Evolutionary conservation across 108 stramenopile genomes (phyloP).

Genomic region (Parietichytrium sp.): DNA sequence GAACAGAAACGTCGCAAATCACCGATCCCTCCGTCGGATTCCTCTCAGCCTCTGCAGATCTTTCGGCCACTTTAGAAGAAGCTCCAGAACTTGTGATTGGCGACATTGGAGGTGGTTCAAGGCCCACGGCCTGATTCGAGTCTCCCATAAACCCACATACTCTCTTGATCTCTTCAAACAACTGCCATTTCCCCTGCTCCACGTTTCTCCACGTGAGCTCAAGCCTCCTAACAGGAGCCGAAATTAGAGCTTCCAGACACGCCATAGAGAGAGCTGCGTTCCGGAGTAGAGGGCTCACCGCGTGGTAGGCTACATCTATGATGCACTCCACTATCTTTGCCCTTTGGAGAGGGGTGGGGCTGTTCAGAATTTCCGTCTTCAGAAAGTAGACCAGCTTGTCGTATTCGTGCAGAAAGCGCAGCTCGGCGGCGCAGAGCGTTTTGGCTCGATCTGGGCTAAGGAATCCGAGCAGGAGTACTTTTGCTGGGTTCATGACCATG

Average conservation of each 20-base stretch:
- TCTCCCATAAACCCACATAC: background rate
- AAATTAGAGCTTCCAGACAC: background rate
- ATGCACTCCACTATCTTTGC: conserved; percentile 31
- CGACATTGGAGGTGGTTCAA: too few relatives aligned
- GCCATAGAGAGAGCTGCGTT: conserved; percentile 27
- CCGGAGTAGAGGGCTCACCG: background rate
- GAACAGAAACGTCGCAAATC: too few relatives aligned
- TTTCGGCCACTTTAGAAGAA: too few relatives aligned
- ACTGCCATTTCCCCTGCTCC: background rate
- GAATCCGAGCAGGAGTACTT: background rate
- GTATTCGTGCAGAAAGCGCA: background rate
- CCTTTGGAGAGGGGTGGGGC: background rate
- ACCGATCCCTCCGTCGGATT: too few relatives aligned
- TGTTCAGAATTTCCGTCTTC: background rate
- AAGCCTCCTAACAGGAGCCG: conserved; percentile 10
- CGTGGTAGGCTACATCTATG: background rate
- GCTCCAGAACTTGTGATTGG: too few relatives aligned
- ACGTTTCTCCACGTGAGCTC: conserved; percentile 31
- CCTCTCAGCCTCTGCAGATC: too few relatives aligned
- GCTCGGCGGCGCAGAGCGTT: background rate
- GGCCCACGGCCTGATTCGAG: too few relatives aligned
- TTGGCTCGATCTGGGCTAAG: too few relatives aligned
- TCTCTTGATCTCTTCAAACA: background rate
- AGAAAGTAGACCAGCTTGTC: conserved; percentile 37
- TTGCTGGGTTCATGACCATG: background rate